These are phyloP conservation scores for Alternaria alternata DNA, from an alignment of 2,329 filamentous ascomycete species.

Conservation along the genomic window DNA sequence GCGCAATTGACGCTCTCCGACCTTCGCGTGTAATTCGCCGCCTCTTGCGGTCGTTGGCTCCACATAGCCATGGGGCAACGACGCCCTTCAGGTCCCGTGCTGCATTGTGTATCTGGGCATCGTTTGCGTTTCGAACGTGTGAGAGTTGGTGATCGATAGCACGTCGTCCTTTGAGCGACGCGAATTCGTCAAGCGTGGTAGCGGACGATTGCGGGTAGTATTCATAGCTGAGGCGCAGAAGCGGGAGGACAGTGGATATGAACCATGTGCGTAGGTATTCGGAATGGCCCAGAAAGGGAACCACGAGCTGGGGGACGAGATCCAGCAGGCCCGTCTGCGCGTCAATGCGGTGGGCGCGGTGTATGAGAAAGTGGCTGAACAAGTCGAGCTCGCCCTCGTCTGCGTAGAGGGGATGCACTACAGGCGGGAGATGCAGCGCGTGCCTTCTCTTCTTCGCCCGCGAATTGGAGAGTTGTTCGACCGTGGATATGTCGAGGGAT, in stretches of 20 bases:
- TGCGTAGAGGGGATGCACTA: constrained; percentile 61
- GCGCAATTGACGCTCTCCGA: constrained; percentile 47
- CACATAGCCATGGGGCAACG: constrained; percentile 77
- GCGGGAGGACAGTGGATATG: constrained; percentile 72
- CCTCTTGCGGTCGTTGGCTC: constrained; percentile 66
- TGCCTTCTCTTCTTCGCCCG: constrained; percentile 70
- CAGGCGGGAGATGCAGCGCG: constrained; percentile 69
- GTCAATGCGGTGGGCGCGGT: constrained; percentile 74
- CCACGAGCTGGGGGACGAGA: constrained; percentile 72
- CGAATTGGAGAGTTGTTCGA: constrained; percentile 68
- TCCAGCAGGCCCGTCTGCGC: constrained; percentile 74
- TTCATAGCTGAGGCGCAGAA: constrained; percentile 73
- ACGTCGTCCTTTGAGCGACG: constrained; percentile 64
- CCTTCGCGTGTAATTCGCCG: constrained; percentile 52
- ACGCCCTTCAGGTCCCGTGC: constrained; percentile 73
- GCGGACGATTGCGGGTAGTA: constrained; percentile 67
- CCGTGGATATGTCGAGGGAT: constrained; percentile 62
- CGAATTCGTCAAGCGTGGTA: constrained; percentile 70
- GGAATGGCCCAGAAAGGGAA: constrained; percentile 71
- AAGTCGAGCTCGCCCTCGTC: constrained; percentile 61
- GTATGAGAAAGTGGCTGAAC: constrained; percentile 71
- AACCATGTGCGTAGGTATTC: constrained; percentile 72
- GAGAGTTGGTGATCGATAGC: constrained; percentile 69
- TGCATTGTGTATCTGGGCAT: constrained; percentile 47
- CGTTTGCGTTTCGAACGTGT: constrained; percentile 27